phyloP scores from a whole-genome alignment of 257 asterid species.

The Ilex asprella region DNA sequence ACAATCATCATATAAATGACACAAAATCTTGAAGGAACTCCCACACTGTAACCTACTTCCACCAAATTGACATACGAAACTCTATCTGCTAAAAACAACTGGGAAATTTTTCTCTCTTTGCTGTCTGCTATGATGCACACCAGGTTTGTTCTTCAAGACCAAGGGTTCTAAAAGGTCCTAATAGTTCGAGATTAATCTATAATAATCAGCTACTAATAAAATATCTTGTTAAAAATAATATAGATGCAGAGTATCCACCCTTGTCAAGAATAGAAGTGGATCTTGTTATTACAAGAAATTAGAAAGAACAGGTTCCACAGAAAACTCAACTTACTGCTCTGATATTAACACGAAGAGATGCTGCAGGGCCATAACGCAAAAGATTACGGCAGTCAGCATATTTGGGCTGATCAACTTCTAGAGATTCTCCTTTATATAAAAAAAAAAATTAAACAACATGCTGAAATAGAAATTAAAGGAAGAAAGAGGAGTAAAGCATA shows the following conservation, averaged over 20 bases:
- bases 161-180: background rate
- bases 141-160: background rate
- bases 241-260: background rate
- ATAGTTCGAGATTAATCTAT: background rate
- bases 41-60: background rate
- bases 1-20: background rate
- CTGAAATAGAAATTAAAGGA: background rate
- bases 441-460: constrained; percentile 11
- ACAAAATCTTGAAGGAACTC: background rate
- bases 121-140: no score
- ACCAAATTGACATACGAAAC: background rate
- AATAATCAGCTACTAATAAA: background rate
- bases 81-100: no score
- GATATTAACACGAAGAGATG: constrained; percentile 83
- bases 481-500: background rate
- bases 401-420: constrained; percentile 59
- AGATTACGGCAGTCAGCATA: constrained; percentile 77
- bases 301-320: background rate
- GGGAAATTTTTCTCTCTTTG: no score
- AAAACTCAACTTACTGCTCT: constrained; percentile 75
- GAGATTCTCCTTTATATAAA: constrained; percentile 42
- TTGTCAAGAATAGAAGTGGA: no score
- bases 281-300: no score
- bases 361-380: constrained; percentile 89
- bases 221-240: no score